Conservation (phyloP, 768 basidiomycete genomes). For the Gautieria morchelliformis region DNA sequence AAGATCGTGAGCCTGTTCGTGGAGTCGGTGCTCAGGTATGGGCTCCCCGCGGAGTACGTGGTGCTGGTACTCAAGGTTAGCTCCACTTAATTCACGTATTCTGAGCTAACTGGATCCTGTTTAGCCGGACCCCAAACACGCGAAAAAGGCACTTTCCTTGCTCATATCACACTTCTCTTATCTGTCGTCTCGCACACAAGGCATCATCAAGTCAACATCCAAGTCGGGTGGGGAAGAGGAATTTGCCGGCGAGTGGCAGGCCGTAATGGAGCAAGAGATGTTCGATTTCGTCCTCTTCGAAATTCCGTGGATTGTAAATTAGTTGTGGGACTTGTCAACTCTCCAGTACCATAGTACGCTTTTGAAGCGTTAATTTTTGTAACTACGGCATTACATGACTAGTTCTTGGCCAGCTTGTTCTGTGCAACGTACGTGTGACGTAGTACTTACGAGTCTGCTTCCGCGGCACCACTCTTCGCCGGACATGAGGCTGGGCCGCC, state of each 20-base stretch:
- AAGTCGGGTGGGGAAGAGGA: constrained; percentile 40
- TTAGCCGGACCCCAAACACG: constrained; percentile 80
- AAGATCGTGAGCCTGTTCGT: constrained; percentile 88
- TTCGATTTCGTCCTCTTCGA: constrained; percentile 94
- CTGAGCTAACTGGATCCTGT: neutral
- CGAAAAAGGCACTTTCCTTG: constrained; percentile 65
- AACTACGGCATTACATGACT: too few species aligned
- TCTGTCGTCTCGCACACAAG: constrained; percentile 60
- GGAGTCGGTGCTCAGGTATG: constrained; percentile 92
- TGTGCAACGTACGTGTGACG: too few species aligned
- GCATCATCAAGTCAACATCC: constrained; percentile 35
- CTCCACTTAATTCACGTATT: neutral
- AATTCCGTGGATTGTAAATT: constrained; percentile 79
- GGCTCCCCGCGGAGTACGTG: constrained; percentile 84
- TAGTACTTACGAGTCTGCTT: too few species aligned
- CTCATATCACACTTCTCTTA: constrained; percentile 76
- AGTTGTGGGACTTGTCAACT: neutral
- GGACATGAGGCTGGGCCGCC: neutral
- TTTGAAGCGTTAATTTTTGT: too few species aligned
- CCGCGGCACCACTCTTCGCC: neutral
- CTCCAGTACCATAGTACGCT: neutral
- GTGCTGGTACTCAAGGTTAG: constrained; percentile 73
- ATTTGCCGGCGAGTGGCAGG: constrained; percentile 84
- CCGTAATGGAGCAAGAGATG: constrained; percentile 89
- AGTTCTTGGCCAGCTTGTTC: too few species aligned